Conservation (phyloP, 2,329 filamentous ascomycete genomes). For the Arthroderma sp. region DNA sequence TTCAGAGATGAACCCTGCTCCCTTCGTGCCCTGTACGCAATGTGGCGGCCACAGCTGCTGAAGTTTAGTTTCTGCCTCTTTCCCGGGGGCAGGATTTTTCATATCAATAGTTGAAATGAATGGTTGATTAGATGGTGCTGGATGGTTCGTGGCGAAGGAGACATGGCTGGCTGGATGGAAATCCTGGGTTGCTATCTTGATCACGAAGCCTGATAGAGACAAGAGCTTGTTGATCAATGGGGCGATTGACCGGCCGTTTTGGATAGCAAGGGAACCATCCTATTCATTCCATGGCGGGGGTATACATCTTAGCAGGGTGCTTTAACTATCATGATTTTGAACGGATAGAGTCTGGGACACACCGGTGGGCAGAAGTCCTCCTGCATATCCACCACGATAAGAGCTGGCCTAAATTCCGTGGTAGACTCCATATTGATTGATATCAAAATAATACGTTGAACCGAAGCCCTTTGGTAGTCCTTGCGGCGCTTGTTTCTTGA, state of each 20-base stretch:
- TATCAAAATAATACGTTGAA: too few relatives aligned
- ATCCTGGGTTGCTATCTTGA: constrained; percentile 82
- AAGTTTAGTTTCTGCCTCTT: constrained; percentile 50
- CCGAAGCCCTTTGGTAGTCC: neutral
- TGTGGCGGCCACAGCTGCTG: constrained; percentile 80
- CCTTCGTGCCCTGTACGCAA: constrained; percentile 64
- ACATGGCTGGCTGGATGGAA: constrained; percentile 74
- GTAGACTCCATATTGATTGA: constrained; percentile 3
- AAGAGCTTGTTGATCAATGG: constrained; percentile 65
- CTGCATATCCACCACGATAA: constrained; percentile 76
- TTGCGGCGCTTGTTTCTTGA: too few relatives aligned
- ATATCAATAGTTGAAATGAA: constrained; percentile 56
- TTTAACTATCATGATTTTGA: neutral
- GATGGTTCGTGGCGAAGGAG: constrained; percentile 78
- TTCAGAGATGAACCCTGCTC: constrained; percentile 62
- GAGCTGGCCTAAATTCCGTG: constrained; percentile 39
- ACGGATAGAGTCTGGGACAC: constrained; percentile 27
- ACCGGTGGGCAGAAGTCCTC: constrained; percentile 92
- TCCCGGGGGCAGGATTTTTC: constrained; percentile 29
- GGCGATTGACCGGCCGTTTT: constrained; percentile 57
- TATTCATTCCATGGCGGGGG: constrained; percentile 27
- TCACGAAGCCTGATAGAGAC: constrained; percentile 49
- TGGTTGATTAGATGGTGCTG: constrained; percentile 48
- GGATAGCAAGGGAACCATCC: constrained; percentile 77
- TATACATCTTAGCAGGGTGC: neutral